Evolutionary conservation across 2,329 filamentous ascomycete genomes (phyloP), one percentile per base, ranked within the genome.

Genomic region (Aspergillus sp.): DNA sequence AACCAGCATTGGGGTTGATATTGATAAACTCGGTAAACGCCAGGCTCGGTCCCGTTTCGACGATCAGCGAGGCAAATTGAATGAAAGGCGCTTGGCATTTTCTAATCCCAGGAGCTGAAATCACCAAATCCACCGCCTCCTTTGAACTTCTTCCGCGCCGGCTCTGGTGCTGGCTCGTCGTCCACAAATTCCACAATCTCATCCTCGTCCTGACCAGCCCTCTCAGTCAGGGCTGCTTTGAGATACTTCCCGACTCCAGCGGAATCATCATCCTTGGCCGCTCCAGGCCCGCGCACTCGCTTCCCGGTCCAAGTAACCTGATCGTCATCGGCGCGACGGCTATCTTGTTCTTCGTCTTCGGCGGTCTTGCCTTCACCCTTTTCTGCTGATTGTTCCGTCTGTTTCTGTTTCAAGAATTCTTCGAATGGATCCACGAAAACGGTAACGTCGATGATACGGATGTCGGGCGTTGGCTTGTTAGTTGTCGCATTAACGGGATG

Each of bases 231-330:
- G 15, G 82, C 82, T 15, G 82, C 81, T 70, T 90, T 89, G 52
- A 99, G 76, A 72, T 98, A 98, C 74, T 93, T 97, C 7, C 93
- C 95, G 9, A 88, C 82, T 6, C 69, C 75, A 12, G 87, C 86
- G 4, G 74, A 73, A 14, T 74, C 73, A 27, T 76, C 75, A 14
- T 82, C 82, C 1, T 86, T 79, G 7, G 81, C 85, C 1, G 87
- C 89, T 67, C 80, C 82, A 66, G 89, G 85, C 1, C 80, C 82
- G 25, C 92, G 81, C 50, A 99, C 86, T 41, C 93, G 82, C 78
- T 98, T 99, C 3, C 95, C 95, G 3, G 95, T 98, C 95, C 95
- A 99, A 3, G 95, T 99, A 2, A 90, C 88, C 71, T 85, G 86
- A 68, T 98, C 92, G 69, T 97, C 93, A 54, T 96, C 93, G 2